Evolutionary conservation across 2,329 filamentous ascomycete genomes (phyloP), one percentile per base, ranked within the genome.

Genomic region (Pseudopithomyces chartarum): DNA sequence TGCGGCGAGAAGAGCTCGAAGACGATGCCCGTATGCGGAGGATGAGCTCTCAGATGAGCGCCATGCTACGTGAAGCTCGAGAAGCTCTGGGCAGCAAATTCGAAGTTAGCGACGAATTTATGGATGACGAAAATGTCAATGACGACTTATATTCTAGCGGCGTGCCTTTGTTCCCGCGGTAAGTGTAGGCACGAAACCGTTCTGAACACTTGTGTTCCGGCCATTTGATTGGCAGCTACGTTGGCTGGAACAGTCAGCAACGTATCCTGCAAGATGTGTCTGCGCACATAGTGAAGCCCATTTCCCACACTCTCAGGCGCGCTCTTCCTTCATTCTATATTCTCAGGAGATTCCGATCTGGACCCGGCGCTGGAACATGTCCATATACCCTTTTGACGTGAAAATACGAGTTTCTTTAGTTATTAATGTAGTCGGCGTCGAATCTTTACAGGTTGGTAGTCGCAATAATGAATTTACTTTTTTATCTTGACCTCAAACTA

Each of bases 51-150:
- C 87, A 90, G 65, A 79, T 98, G 46, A 86, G 90, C 69, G 90
- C 88, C 33, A 92, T 99, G 90, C 96, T 99, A 53, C 84, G 88
- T 1, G 89, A 98, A 75, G 95, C 93, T 0, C 89, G 89, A 65
- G 90, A 95, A 74, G 95, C 95, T 1, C 78, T 99, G 17, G 93
- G 80, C 6, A 79, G 76, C 19, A 81, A 77, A 56, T 68, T 79
- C 26, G 73, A 78, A 29, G 61, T 77, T 15, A 76, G 80, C 39
- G 62, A 66, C 38, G 59, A 65, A 11, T 57, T 55, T 40, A 48
- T 58, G 53, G 65, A 70, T 32, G 63, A 65, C 10, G 71, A 51
- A 29, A 38, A 71, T 13, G 59, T 69, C 52, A 69, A 73, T 22
- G 69, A 71, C 36, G 70, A 74, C 29, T 66, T 64, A 7, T 68